These are phyloP conservation scores for Aspergillus wentii DNA, from an alignment of 495 filamentous ascomycete genomes.

Conservation along the genomic window DNA sequence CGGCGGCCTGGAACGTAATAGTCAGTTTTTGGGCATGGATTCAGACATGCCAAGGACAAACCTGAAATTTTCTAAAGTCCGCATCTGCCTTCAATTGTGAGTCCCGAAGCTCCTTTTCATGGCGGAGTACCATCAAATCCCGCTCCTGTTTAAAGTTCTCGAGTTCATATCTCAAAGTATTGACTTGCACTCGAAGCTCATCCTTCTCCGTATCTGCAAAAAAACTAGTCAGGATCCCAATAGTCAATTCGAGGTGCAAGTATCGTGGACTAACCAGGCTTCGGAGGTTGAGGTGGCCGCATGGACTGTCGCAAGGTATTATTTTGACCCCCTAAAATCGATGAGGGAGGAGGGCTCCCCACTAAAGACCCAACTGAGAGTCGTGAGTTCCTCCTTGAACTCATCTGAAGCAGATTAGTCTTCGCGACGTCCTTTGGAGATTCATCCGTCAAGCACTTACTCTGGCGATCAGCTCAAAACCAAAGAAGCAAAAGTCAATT, in stretches of 20 bases:
- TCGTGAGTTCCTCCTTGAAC: slow-evolving; percentile 23
- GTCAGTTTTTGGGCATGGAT: slow-evolving; percentile 7
- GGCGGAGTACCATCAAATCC: slow-evolving; percentile 66
- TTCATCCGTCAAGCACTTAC: too few relatives aligned
- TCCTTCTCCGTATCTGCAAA: slow-evolving; percentile 53
- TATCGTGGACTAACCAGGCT: slow-evolving; percentile 19
- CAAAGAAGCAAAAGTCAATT: too few relatives aligned
- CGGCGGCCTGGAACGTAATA: slow-evolving; percentile 41
- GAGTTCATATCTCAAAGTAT: slow-evolving; percentile 64
- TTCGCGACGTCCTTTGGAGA: neutral
- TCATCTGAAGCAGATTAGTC: slow-evolving; percentile 22
- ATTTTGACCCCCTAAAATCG: slow-evolving; percentile 20
- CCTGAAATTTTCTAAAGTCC: slow-evolving; percentile 78
- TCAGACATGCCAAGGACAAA: slow-evolving; percentile 14
- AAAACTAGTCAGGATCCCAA: slow-evolving; percentile 8
- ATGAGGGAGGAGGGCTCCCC: slow-evolving; percentile 26
- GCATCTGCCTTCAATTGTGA: slow-evolving; percentile 70
- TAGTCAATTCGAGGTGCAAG: neutral
- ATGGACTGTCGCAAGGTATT: slow-evolving; percentile 24
- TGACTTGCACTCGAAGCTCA: slow-evolving; percentile 62
- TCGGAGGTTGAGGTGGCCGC: slow-evolving; percentile 22
- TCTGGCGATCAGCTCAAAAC: too few relatives aligned
- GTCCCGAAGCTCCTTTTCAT: slow-evolving; percentile 79
- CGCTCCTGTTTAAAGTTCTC: slow-evolving; percentile 79
- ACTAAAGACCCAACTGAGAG: slow-evolving; percentile 28